Evolutionary conservation across 177 flowering plant genomes (phyloP), one percentile per base, ranked within the genome.

Genomic region (Vitis hybrid): DNA sequence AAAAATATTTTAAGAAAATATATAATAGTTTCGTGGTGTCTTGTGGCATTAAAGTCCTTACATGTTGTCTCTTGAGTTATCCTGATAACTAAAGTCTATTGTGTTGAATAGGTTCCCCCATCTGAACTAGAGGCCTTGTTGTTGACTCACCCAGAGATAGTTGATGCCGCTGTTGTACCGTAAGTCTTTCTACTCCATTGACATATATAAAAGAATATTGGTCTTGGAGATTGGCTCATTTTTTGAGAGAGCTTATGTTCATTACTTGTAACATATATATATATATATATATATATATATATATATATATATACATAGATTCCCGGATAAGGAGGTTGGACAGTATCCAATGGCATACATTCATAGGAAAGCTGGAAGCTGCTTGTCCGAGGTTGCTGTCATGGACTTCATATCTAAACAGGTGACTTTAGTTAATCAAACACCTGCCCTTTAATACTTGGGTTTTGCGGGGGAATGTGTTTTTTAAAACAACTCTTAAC

Each of bases 101-200:
- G 26, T 23, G 26, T 23, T 23, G 26, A 48, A 9, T 67, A 92
- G 97, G 98, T 92, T 65, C 85, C 99, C 49, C 99, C 99, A 0
- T 97, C 99, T 10, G 99, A 95, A 72, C 68, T 95, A 57, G 99
- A 93, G 77, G 89, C 94, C 9, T 66, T 95, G 77, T 73, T 95
- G 57, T 88, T 86, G 9, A 68, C 88, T 52, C 96, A 93, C 70
- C 89, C 94, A 0, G 82, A 85, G 58, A 85, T 91, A 10, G 72
- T 71, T 14, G 97, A 92, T 78, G 91, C 87, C 62, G 97, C 97
- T 12, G 99, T 94, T 30, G 87, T 94, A 14, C 97, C 97, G 99
- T 94, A 81, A 81, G 97, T 64, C 12, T 8, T 69, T 9, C 7
- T 34, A 2, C 45, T 34, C 45, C 7, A 6, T 34, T 23, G 26